Base-by-base conservation (phyloP, 129 eudicot genomes). In the Chrysanthemum makinoi region DNA sequence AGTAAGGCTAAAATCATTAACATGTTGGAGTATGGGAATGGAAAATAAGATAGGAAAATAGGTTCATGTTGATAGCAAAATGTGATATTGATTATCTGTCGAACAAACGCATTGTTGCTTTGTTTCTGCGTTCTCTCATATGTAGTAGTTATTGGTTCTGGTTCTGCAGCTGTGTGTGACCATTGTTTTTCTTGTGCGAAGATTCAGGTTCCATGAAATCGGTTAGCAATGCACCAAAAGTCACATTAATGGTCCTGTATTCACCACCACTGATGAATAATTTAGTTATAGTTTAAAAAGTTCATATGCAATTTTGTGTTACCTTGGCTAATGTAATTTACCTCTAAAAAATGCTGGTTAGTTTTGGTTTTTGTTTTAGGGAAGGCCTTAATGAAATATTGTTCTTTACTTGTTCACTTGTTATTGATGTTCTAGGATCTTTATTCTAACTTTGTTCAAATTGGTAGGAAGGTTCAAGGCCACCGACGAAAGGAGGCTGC, bases 381-480 rank as follows among this genome's bases (percentile, higher is more conserved):
- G 56, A 22, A 70, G 19, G 12, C 18, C 60, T 48, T 14, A 15
- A 61, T 49, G 48, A 30, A 17, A 61, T 54, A 69, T 7, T n/a
- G 4, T 58, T 46, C 17, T 58, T 72, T 55, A 72, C 48, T 0
- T 14, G 9, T 20, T 2, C 55, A 53, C 11, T 70, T 74, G 65
- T 56, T 65, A 24, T 19, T 17, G 12, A 55, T 77, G 65, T 43
- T 60, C 13, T 30, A 51, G 71, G 28, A 71, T 77, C 60, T 63
- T 28, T 63, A 77, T 71, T 66, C 76, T 78, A 75, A 75, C 84
- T 77, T 61, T 80, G 76, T 80, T 75, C 74, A 69, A 70, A 62
- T 79, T 90, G 94, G 86, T 95, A 86, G 99, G 94, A 95, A 95
- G 99, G 99, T 84, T 95, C 70, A 95, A 90, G 97, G 94, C 86